Conservation (phyloP, 2,329 filamentous ascomycete genomes). For the Ophiocordyceps camponoti-leonardi region DNA sequence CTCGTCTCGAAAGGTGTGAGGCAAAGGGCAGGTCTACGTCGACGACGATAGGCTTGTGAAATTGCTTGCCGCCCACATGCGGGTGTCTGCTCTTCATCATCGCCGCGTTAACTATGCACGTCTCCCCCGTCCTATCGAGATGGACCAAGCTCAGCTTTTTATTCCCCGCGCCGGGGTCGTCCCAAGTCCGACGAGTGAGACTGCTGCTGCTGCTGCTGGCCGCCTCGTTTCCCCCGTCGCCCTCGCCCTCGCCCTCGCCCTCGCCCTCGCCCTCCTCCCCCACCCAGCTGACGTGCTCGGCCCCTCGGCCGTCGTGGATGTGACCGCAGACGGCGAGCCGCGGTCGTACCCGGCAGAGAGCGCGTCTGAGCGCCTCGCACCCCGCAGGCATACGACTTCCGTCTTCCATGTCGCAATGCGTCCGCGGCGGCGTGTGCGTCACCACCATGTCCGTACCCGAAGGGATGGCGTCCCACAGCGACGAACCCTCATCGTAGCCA, state of each 20-base stretch:
- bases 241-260: too few species aligned
- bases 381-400: conserved; percentile 25
- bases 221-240: conserved; percentile 6
- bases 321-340: conserved; percentile 54
- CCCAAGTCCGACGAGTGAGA: conserved; percentile 28
- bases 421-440: conserved; percentile 50
- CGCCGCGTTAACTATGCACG: conserved; percentile 65
- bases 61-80: conserved; percentile 40
- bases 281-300: conserved; percentile 45
- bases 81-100: conserved; percentile 54
- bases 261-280: conserved; percentile 33
- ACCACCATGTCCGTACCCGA: conserved; percentile 46
- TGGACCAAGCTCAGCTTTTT: conserved; percentile 47
- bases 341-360: conserved; percentile 44
- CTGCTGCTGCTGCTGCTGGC: too few species aligned
- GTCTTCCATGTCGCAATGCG: conserved; percentile 35
- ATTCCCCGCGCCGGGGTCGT: conserved; percentile 35
- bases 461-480: conserved; percentile 42
- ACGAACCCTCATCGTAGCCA: conserved; percentile 28
- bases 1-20: not conserved
- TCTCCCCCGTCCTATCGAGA: conserved; percentile 41
- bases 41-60: conserved; percentile 71
- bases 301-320: conserved; percentile 51
- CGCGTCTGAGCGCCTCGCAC: conserved; percentile 39
- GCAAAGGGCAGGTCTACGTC: conserved; percentile 51